Base-by-base conservation (phyloP, 139 green algal genomes). In the Volvox africanus region DNA sequence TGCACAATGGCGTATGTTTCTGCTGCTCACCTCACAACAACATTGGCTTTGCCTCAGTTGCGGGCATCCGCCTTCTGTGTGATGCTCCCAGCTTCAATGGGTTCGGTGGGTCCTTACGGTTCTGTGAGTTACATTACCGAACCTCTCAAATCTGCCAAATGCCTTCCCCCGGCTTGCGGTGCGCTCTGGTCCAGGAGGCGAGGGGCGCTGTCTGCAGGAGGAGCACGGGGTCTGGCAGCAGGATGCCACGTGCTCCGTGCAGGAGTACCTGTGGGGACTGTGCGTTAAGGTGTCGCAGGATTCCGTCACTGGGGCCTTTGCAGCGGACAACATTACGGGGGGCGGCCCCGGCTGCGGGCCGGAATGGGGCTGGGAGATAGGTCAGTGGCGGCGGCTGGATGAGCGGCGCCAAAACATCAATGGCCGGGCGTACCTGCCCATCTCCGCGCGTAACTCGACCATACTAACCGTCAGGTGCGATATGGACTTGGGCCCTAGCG, bases 191-290 rank as follows among this genome's bases (percentile, higher is more conserved):
- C 44, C 85, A 90, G 86, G 76, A 26, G 87, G 87, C 61, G 76
- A 91, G 87, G 87, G 24, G 11, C 87, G 87, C 32, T 91, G 87
- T 77, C 13, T 86, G 76, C 61, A 91, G 55, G 76, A 86, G 44
- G 71, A 91, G 76, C 24, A 86, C 24, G 87, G 87, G 61, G 35
- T 68, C 32, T 91, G 87, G 87, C 61, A 91, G 76, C 0, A 21
- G 55, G 87, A 91, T 77, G 28, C 13, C 61, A 91, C 87, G 13
- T 91, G 87, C 87, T 28, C 61, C 87, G 87, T 91, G 2, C 32
- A 78, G 28, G 87, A 91, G 76, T 86, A 80, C 76, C 76, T 91
- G 28, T 79, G 32, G 76, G 76, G 28, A 26, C 87, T 91, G 76
- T 91, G 87, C 61, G 75, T 91, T 32, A 86, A 86, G 87, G 87